Evolutionary conservation across 2,329 filamentous ascomycete genomes (phyloP).

Genomic region (Zasmidium angulare): DNA sequence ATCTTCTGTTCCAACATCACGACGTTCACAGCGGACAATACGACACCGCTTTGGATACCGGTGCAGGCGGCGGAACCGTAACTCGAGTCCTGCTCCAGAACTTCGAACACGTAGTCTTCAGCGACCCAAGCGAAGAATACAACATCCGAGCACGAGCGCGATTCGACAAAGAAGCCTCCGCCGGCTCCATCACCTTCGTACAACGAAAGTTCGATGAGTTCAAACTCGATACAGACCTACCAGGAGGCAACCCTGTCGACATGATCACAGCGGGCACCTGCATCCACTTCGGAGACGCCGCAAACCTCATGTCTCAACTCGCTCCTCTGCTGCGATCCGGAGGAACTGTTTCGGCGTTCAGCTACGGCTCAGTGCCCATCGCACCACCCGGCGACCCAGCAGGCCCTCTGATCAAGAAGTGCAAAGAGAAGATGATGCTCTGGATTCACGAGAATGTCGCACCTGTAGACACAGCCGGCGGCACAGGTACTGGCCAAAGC

Average conservation of each 20-base stretch:
- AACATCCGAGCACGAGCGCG: background rate
- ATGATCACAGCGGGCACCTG: conserved; percentile 5
- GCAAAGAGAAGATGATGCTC: background rate
- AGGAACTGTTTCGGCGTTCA: conserved; percentile 7
- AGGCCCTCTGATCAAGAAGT: background rate
- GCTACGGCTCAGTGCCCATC: conserved; percentile 4
- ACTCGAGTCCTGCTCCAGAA: conserved; percentile 1
- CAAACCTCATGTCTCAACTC: background rate
- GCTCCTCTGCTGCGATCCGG: conserved; percentile 1
- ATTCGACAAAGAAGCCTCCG: background rate
- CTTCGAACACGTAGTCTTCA: conserved; percentile 10
- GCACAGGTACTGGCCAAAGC: conserved; percentile 2
- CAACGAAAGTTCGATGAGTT: conserved; percentile 5
- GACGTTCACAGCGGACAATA: conserved; percentile 1
- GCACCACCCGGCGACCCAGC: background rate
- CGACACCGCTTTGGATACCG: conserved; percentile 4
- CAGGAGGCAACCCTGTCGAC: conserved; percentile 2
- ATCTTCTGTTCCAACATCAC: conserved; percentile 3
- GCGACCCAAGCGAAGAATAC: conserved; percentile 7
- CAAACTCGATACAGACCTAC: background rate
- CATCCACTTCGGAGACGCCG: conserved; percentile 8
- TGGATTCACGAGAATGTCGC: background rate
- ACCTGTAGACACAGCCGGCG: background rate
- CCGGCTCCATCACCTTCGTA: background rate
- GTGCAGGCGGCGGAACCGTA: conserved; percentile 8